Evolutionary conservation across 306 rosid genomes (phyloP).

Genomic region (Glycine soja): DNA sequence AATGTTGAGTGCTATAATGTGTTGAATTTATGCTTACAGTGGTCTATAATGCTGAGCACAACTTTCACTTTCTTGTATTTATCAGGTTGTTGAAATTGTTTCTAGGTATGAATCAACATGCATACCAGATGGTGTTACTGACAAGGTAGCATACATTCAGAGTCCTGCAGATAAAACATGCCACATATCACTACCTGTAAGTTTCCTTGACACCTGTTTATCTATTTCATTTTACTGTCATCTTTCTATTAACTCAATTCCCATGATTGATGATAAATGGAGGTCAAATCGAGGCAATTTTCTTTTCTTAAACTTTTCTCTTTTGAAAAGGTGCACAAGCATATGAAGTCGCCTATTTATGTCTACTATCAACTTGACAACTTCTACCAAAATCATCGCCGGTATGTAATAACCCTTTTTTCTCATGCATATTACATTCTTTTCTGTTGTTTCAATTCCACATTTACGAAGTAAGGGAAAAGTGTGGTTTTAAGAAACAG

Average conservation of each 20-base stretch:
- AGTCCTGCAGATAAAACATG: slow-evolving; percentile 54
- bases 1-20: slow-evolving; percentile 41
- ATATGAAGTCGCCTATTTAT: slow-evolving; percentile 78
- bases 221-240: slow-evolving; percentile 5
- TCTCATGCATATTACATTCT: not conserved
- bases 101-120: slow-evolving; percentile 71
- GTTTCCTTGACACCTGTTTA: slow-evolving; percentile 12
- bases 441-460: not conserved
- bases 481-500: not conserved
- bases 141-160: slow-evolving; percentile 70
- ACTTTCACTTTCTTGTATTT: slow-evolving; percentile 44
- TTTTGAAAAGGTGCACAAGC: slow-evolving; percentile 65
- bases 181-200: slow-evolving; percentile 52
- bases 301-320: slow-evolving; percentile 22
- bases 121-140: slow-evolving; percentile 40
- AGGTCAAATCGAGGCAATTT: slow-evolving; percentile 7
- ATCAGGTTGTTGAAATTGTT: slow-evolving; percentile 81
- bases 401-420: slow-evolving; percentile 54
- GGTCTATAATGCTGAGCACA: slow-evolving; percentile 43
- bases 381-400: slow-evolving; percentile 94
- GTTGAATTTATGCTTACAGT: slow-evolving; percentile 32
- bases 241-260: not conserved
- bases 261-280: not conserved
- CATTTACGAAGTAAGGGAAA: slow-evolving; percentile 7
- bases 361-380: slow-evolving; percentile 93